phyloP scores from a whole-genome alignment of 208 protist genomes.

The Novymonas esmeraldas region DNA sequence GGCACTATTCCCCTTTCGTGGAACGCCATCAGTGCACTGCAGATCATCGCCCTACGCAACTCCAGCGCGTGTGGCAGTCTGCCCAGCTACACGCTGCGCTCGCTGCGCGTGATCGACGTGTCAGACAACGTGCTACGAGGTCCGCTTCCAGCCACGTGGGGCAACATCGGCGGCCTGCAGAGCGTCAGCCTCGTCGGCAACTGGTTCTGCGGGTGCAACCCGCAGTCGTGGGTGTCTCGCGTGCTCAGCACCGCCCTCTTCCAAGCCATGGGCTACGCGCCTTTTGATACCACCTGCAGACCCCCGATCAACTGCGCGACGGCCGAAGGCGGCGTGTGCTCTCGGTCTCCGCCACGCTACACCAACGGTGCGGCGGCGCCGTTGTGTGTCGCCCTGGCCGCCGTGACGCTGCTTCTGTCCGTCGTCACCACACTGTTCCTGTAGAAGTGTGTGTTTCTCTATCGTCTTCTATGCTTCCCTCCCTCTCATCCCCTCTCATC shows the following conservation, averaged over 20 bases:
- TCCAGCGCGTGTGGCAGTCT: constrained; percentile 23
- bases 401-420: not conserved
- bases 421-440: not conserved
- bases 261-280: constrained; percentile 10
- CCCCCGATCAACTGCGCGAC: not conserved
- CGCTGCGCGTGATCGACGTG: constrained; percentile 20
- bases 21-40: constrained; percentile 11
- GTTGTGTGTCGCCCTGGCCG: not conserved
- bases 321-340: constrained; percentile 10
- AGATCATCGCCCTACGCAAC: constrained; percentile 2
- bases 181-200: constrained; percentile 19
- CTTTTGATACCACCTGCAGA: constrained; percentile 4
- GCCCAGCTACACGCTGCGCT: constrained; percentile 21
- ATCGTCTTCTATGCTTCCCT: not conserved
- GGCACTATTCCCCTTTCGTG: constrained; percentile 20
- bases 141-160: constrained; percentile 7
- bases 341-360: constrained; percentile 8
- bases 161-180: constrained; percentile 9
- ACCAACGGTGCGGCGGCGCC: constrained; percentile 1
- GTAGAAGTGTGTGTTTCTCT: not conserved
- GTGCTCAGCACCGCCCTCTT: constrained; percentile 12
- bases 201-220: constrained; percentile 17
- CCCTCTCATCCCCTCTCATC: no score
- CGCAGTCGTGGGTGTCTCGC: constrained; percentile 10
- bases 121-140: constrained; percentile 17